A percentile compares a stretch with the other conserved stretches of the same genome.
phyloP scores from a whole-genome alignment of 192 early-diverging fungal species.

The Thamnidium elegans region DNA sequence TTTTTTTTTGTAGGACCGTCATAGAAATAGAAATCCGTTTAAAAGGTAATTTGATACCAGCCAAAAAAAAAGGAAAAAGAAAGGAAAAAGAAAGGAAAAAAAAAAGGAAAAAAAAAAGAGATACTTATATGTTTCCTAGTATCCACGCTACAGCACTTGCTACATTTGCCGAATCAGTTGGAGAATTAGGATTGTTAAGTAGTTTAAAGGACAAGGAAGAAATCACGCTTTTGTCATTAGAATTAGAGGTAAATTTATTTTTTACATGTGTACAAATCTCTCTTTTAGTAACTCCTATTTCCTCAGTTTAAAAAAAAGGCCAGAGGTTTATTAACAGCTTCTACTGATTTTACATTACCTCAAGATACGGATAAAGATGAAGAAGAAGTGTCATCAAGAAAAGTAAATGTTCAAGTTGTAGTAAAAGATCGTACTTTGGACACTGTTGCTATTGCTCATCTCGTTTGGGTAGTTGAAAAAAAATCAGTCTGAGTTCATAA shows the following conservation, averaged over 20 bases:
- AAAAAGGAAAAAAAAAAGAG: constrained; percentile 2
- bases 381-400: not conserved
- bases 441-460: constrained; percentile 43
- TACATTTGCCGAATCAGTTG: constrained; percentile 55
- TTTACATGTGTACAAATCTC: not conserved
- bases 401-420: constrained; percentile 36
- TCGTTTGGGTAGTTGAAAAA: constrained; percentile 44
- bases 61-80: not conserved
- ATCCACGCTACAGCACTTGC: constrained; percentile 50
- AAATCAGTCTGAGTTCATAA: constrained; percentile 19
- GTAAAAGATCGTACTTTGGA: constrained; percentile 48
- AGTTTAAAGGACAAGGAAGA: constrained; percentile 39
- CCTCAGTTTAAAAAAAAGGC: constrained; percentile 42
- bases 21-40: constrained; percentile 47
- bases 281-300: not conserved
- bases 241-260: constrained; percentile 42
- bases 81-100: not conserved
- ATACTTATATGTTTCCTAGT: constrained; percentile 10
- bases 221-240: constrained; percentile 44
- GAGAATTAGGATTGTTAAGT: constrained; percentile 45
- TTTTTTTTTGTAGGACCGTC: constrained; percentile 39
- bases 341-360: constrained; percentile 26
- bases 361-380: constrained; percentile 3
- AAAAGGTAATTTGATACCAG: constrained; percentile 27
- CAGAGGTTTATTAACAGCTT: constrained; percentile 39